These are phyloP conservation scores for Rhodotorula sphaerocarpa DNA, from an alignment of 768 basidiomycete species.

Conservation along the genomic window DNA sequence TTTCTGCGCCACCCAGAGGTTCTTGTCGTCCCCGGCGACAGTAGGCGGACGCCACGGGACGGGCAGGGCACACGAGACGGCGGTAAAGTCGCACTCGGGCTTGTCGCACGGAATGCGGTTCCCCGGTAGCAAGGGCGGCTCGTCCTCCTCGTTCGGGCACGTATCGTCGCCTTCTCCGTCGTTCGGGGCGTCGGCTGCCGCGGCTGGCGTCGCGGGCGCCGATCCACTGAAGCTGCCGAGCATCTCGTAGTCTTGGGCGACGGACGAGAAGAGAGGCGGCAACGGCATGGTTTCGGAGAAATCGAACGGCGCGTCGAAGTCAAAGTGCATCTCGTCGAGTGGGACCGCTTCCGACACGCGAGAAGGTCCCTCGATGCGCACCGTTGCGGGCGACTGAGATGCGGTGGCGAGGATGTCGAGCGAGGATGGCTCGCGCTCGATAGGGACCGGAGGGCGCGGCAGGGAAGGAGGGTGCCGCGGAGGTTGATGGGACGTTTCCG, in stretches of 20 bases:
- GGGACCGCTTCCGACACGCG: too few species aligned
- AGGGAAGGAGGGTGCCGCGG: neutral
- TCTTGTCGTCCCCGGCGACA: slow-evolving; percentile 13
- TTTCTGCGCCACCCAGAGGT: slow-evolving; percentile 29
- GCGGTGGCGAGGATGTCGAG: neutral
- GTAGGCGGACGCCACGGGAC: slow-evolving; percentile 33
- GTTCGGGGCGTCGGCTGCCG: neutral
- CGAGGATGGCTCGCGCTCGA: neutral
- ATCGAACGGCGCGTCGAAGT: slow-evolving; percentile 35
- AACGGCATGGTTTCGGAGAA: slow-evolving; percentile 17
- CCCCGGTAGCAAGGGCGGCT: neutral
- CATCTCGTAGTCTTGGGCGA: neutral
- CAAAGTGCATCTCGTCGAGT: slow-evolving; percentile 2
- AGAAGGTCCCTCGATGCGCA: too few species aligned
- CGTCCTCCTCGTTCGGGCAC: slow-evolving; percentile 17
- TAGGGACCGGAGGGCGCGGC: neutral
- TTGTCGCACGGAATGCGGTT: slow-evolving; percentile 32
- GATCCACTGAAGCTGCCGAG: neutral
- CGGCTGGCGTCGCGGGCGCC: neutral
- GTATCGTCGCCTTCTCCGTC: neutral
- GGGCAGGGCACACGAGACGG: slow-evolving; percentile 20
- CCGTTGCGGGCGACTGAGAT: neutral
- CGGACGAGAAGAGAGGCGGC: slow-evolving; percentile 17
- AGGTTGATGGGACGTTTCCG: too few species aligned
- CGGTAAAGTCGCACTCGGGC: slow-evolving; percentile 33